Evolutionary conservation across 345 rosid species (phyloP).

Genomic region (Gossypium raimondii): DNA sequence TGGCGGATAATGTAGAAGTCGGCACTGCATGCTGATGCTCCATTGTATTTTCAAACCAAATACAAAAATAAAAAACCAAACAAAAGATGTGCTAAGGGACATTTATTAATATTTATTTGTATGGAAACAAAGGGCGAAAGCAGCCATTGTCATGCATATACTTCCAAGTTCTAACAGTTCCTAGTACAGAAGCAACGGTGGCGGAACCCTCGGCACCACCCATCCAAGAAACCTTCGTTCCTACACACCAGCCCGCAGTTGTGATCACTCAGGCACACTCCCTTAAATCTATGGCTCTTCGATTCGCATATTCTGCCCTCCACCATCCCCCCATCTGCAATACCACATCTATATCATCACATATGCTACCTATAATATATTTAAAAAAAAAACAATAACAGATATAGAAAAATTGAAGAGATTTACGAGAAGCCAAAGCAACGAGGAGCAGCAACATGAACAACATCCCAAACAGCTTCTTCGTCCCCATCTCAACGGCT

Average conservation of each 20-base stretch:
- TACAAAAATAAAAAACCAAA: no score
- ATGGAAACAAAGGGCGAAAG: not conserved
- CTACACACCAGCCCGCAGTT: constrained; percentile 43
- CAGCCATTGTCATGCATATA: not conserved
- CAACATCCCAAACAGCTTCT: not conserved
- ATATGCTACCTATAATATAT: no score
- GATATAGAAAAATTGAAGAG: not conserved
- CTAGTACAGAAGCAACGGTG: constrained; percentile 51
- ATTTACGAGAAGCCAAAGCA: constrained; percentile 10
- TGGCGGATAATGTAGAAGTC: no score
- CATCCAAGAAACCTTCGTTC: constrained; percentile 43
- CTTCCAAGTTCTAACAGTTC: constrained; percentile 15
- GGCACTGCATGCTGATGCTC: no score
- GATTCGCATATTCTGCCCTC: constrained; percentile 42
- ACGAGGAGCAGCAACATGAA: not conserved
- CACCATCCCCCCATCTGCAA: constrained; percentile 4
- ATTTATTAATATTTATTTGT: not conserved
- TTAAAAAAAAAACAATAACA: no score
- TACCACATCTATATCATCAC: not conserved
- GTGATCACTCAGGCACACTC: constrained; percentile 24
- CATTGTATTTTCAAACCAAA: no score
- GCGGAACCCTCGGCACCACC: constrained; percentile 41
- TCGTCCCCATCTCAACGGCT: not conserved
- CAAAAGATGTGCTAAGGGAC: not conserved
- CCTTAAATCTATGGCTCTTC: constrained; percentile 41